Conservation (phyloP, 257 asterid species). For the Datura wrightii region DNA sequence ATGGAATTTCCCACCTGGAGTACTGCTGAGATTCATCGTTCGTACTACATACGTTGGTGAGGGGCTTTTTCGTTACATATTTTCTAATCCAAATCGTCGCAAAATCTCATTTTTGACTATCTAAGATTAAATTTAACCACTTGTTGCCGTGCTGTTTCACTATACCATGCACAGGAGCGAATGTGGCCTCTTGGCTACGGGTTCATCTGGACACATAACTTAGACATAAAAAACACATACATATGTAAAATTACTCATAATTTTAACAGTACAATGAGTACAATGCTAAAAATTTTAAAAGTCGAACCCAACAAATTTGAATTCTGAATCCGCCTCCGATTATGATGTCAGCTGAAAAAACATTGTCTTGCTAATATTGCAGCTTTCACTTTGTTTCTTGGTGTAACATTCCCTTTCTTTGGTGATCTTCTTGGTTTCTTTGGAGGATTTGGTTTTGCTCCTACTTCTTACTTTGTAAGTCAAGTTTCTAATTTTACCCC, state of each 20-base stretch:
- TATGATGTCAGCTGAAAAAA: not conserved
- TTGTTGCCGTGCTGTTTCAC: not conserved
- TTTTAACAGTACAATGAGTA: not conserved
- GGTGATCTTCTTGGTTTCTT: slow-evolving; percentile 97
- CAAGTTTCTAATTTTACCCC: not conserved
- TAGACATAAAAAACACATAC: not conserved
- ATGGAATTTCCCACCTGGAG: slow-evolving; percentile 48
- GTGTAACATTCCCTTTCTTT: slow-evolving; percentile 90
- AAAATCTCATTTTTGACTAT: not conserved
- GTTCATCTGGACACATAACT: not conserved
- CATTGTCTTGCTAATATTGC: slow-evolving; percentile 35
- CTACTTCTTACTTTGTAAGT: slow-evolving; percentile 89
- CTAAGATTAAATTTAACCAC: not conserved
- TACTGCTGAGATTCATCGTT: slow-evolving; percentile 57
- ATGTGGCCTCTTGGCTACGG: not conserved
- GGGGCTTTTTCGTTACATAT: slow-evolving; percentile 7
- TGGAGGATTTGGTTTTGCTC: slow-evolving; percentile 96
- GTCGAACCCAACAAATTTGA: not conserved
- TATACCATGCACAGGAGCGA: not conserved
- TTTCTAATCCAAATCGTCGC: not conserved
- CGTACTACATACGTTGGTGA: slow-evolving; percentile 83
- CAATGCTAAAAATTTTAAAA: not conserved
- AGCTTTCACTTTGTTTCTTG: slow-evolving; percentile 84
- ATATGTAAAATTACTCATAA: not conserved
- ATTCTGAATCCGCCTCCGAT: not conserved